phyloP scores from a whole-genome alignment of 1,284 basidiomycete genomes.

The Ustilago hordei region DNA sequence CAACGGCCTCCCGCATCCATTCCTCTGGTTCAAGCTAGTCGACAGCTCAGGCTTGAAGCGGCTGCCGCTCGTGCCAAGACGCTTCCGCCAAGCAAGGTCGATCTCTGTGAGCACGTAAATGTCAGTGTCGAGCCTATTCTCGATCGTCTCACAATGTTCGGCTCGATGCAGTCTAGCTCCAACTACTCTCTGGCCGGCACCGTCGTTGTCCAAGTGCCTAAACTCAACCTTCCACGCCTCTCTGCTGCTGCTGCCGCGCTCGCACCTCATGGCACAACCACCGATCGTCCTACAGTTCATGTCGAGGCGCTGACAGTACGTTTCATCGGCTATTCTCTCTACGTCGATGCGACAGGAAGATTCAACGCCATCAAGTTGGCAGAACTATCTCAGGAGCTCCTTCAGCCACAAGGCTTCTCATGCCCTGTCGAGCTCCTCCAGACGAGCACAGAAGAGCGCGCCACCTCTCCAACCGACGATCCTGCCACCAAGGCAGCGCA shows the following conservation, averaged over 20 bases:
- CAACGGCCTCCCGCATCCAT: conserved; percentile 25
- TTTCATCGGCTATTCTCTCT: conserved; percentile 64
- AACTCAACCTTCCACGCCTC: conserved; percentile 28
- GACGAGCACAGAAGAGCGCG: conserved; percentile 18
- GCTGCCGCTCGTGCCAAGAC: conserved; percentile 13
- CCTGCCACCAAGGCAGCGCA: background rate
- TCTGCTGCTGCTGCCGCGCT: conserved; percentile 32
- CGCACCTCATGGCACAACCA: conserved; percentile 17
- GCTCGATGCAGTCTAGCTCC: conserved; percentile 65
- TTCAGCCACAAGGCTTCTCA: conserved; percentile 42
- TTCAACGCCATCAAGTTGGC: conserved; percentile 61
- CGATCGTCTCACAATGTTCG: conserved; percentile 66
- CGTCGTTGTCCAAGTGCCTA: conserved; percentile 50
- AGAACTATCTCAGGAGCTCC: conserved; percentile 55
- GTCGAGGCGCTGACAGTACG: conserved; percentile 52
- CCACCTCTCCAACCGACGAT: conserved; percentile 1
- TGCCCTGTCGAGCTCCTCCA: conserved; percentile 25
- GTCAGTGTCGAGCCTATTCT: conserved; percentile 53
- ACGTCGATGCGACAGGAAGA: conserved; percentile 63
- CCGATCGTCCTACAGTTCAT: conserved; percentile 32
- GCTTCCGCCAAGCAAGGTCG: conserved; percentile 21
- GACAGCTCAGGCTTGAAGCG: conserved; percentile 19
- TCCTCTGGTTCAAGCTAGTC: conserved; percentile 39
- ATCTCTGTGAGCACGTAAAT: conserved; percentile 25
- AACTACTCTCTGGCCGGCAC: conserved; percentile 67